Conservation (phyloP, 371 early-diverging fungal species). For the Spiromyces aspiralis region DNA sequence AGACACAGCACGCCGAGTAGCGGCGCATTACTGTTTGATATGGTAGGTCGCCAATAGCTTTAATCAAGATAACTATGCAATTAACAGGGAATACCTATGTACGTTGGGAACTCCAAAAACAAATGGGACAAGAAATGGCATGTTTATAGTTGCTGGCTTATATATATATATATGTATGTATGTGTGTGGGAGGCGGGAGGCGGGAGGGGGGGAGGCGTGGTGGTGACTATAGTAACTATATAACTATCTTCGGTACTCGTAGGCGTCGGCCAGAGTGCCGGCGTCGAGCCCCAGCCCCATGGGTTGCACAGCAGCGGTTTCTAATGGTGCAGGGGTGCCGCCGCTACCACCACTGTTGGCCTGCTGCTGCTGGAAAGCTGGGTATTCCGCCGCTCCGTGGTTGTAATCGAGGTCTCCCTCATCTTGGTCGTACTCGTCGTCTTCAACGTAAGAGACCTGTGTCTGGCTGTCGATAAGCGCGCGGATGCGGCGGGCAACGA, state of each 20-base stretch:
- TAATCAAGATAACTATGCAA: no score
- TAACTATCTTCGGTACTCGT: not conserved
- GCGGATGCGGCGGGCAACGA: slow-evolving; percentile 20
- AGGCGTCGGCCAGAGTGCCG: not conserved
- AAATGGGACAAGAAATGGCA: not conserved
- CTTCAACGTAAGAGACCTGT: slow-evolving; percentile 21
- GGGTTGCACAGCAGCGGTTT: not conserved
- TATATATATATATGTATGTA: not conserved
- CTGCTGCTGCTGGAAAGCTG: not conserved
- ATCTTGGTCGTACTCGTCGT: slow-evolving; percentile 4
- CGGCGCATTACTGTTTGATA: no score
- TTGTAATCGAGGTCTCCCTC: slow-evolving; percentile 2
- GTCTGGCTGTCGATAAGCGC: slow-evolving; percentile 29
- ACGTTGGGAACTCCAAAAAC: no score
- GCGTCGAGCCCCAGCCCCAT: not conserved
- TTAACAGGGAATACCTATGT: no score
- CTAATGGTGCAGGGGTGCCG: not conserved
- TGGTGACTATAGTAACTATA: not conserved
- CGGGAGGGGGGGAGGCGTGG: not conserved
- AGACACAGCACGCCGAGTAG: no score
- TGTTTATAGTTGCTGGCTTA: not conserved
- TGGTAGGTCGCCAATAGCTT: no score
- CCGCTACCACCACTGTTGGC: not conserved
- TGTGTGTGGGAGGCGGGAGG: not conserved
- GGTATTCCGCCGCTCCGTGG: no score